These are phyloP conservation scores for Russula foetens DNA, from an alignment of 768 basidiomycete species.

Conservation along the genomic window DNA sequence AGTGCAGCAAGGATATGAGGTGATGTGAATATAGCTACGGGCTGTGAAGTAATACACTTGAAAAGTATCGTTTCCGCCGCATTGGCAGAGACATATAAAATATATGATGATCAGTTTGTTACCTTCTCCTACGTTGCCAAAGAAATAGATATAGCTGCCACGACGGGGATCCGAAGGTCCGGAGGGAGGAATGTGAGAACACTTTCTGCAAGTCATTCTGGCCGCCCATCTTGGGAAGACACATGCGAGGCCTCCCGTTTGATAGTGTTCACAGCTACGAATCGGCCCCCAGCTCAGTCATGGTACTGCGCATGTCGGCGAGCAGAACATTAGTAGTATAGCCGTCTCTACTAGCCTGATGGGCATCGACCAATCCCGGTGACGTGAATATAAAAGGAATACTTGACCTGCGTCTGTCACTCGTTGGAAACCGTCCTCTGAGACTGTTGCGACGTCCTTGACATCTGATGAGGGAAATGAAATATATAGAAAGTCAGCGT, in stretches of 20 bases:
- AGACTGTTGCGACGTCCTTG: constrained; percentile 78
- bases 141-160: constrained; percentile 85
- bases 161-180: constrained; percentile 72
- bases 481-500: constrained; percentile 42
- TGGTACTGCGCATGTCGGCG: too few species aligned
- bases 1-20: too few species aligned
- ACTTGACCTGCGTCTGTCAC: constrained; percentile 93
- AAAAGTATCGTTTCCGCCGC: too few species aligned
- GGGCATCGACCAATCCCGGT: not conserved
- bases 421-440: constrained; percentile 86
- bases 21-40: too few species aligned
- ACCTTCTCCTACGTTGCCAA: constrained; percentile 97
- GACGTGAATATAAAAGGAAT: constrained; percentile 23
- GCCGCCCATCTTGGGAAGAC: not conserved
- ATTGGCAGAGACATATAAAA: too few species aligned
- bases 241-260: constrained; percentile 41
- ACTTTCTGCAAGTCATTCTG: too few species aligned
- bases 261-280: constrained; percentile 57
- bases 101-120: constrained; percentile 85
- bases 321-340: constrained; percentile 94
- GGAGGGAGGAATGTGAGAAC: too few species aligned
- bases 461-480: constrained; percentile 92
- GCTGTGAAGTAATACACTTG: too few species aligned
- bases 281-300: too few species aligned
- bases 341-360: constrained; percentile 80